Conservation (phyloP, 2,329 filamentous ascomycete species). For the Cercospora sp. region DNA sequence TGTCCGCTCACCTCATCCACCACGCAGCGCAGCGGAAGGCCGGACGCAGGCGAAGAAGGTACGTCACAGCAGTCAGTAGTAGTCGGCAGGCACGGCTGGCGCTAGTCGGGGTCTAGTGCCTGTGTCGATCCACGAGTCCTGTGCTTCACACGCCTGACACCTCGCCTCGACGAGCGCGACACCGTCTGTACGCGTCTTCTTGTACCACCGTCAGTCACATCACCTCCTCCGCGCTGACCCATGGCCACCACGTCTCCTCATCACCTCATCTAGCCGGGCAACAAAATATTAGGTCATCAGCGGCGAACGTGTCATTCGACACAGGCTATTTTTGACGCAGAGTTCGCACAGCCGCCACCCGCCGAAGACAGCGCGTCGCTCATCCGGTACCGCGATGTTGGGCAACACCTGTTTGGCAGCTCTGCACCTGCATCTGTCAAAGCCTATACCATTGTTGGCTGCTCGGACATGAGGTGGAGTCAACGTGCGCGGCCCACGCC, state of each 20-base stretch:
- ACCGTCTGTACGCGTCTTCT: neutral
- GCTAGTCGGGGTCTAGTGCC: neutral
- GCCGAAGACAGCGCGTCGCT: constrained; percentile 1
- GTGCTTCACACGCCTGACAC: neutral
- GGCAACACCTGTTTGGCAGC: neutral
- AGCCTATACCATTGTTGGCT: neutral
- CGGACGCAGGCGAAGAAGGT: neutral
- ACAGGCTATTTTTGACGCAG: constrained; percentile 3
- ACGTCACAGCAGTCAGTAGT: neutral
- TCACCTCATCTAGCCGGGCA: neutral
- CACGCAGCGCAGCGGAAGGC: constrained; percentile 3
- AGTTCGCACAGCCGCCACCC: neutral
- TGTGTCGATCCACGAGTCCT: neutral
- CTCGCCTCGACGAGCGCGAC: neutral
- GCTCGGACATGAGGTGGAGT: neutral
- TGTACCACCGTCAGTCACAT: neutral
- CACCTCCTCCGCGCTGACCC: neutral
- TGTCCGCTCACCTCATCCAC: neutral
- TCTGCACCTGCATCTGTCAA: neutral
- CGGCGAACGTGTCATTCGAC: neutral
- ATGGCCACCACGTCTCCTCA: neutral
- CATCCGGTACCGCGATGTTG: neutral
- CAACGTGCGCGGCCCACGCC: neutral
- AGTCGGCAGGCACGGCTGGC: neutral
- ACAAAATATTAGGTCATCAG: neutral